These are phyloP conservation scores for Brasenia schreberi DNA, from an alignment of 164 flowering plant genomes.

Conservation along the genomic window DNA sequence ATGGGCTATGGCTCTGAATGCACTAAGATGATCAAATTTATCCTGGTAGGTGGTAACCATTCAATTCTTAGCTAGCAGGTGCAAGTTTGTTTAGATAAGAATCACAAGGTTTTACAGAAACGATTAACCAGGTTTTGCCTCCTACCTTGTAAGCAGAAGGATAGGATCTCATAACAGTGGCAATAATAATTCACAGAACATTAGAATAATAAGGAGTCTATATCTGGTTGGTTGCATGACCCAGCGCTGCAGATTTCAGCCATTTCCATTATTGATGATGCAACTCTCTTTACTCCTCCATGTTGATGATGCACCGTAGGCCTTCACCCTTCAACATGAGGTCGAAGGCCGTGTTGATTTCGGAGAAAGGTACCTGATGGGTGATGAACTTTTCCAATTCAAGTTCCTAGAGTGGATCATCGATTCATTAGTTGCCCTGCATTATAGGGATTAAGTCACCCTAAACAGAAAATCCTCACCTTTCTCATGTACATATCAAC, in stretches of 20 bases:
- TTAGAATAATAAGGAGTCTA: too few relatives aligned
- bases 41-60: too few relatives aligned
- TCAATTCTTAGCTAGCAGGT: too few relatives aligned
- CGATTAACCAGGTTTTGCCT: too few relatives aligned
- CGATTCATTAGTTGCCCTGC: background rate
- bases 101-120: too few relatives aligned
- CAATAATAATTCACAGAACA: too few relatives aligned
- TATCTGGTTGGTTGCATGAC: too few relatives aligned
- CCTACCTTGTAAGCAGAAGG: too few relatives aligned
- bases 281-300: slow-evolving; percentile 6
- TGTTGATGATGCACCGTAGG: slow-evolving; percentile 23
- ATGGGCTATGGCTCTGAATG: too few relatives aligned
- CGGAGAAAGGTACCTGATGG: slow-evolving; percentile 13
- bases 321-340: slow-evolving; percentile 21
- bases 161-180: too few relatives aligned
- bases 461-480: slow-evolving; percentile 16
- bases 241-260: background rate
- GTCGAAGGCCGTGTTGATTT: slow-evolving; percentile 27
- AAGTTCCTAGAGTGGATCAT: background rate
- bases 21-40: too few relatives aligned
- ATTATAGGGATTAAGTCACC: background rate
- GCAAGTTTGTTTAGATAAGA: too few relatives aligned
- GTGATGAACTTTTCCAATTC: slow-evolving; percentile 24
- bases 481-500: slow-evolving; percentile 63
- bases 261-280: background rate